Conservation (phyloP, 805 yeast genomes). For the Candida koratica region DNA sequence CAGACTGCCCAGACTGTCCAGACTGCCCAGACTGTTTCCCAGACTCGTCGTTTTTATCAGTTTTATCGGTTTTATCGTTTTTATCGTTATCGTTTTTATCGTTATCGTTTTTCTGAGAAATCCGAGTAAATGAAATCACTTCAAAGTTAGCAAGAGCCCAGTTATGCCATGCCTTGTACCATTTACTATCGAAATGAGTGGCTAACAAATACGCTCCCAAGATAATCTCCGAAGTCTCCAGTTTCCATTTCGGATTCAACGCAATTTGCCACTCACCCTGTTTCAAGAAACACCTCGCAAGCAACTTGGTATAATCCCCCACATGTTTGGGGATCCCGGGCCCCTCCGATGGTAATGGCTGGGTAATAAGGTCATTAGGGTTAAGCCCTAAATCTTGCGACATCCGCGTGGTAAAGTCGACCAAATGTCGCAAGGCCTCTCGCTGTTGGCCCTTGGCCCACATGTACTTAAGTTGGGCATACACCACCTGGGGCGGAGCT, state of each 20-base stretch:
- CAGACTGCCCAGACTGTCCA: slow-evolving; percentile 6
- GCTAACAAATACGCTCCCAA: slow-evolving; percentile 90
- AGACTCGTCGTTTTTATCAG: background rate
- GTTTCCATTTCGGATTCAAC: slow-evolving; percentile 73
- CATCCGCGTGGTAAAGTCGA: slow-evolving; percentile 87
- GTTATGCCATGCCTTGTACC: slow-evolving; percentile 99
- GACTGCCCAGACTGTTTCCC: background rate
- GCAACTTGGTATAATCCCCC: slow-evolving; percentile 73
- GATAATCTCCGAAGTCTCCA: slow-evolving; percentile 72
- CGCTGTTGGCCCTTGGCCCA: slow-evolving; percentile 92
- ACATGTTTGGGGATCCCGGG: slow-evolving; percentile 73
- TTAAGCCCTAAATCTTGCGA: slow-evolving; percentile 83
- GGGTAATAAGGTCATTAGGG: slow-evolving; percentile 82
- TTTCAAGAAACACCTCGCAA: slow-evolving; percentile 92
- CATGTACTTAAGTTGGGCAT: slow-evolving; percentile 93
- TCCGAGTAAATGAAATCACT: slow-evolving; percentile 63
- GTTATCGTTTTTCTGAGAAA: slow-evolving; percentile 24
- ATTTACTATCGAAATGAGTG: slow-evolving; percentile 84
- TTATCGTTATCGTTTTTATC: slow-evolving; percentile 18
- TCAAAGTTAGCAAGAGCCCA: slow-evolving; percentile 99
- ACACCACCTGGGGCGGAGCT: slow-evolving; percentile 95
- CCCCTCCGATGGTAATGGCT: slow-evolving; percentile 70
- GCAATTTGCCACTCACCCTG: slow-evolving; percentile 99
- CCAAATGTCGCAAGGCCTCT: slow-evolving; percentile 81
- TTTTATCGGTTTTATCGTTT: background rate